Percentiles rank a stretch among this genome's conserved stretches.
These are phyloP conservation scores for Pseudevernia furfuracea DNA, from an alignment of 495 filamentous ascomycete genomes.

Conservation along the genomic window DNA sequence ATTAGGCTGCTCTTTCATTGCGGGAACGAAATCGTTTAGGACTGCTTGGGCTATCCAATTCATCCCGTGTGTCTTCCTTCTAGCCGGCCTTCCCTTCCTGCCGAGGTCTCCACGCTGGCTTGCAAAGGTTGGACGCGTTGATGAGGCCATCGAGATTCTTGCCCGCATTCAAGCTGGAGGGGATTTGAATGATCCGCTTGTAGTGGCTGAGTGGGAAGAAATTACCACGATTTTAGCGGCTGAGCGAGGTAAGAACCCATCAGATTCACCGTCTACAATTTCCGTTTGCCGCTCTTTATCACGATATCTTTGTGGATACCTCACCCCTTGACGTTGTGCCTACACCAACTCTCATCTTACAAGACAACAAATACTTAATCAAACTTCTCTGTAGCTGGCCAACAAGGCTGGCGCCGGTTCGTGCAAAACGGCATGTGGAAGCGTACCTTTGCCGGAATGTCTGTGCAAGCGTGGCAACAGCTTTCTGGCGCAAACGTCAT, in stretches of 20 bases:
- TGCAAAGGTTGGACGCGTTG: constrained; percentile 56
- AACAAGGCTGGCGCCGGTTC: constrained; percentile 51
- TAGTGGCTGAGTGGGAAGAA: constrained; percentile 67
- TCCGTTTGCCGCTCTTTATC: background rate
- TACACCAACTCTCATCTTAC: background rate
- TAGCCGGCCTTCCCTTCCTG: constrained; percentile 60
- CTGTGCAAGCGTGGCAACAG: constrained; percentile 67
- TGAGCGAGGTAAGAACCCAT: constrained; percentile 35
- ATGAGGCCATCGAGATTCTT: constrained; percentile 61
- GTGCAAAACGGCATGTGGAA: constrained; percentile 61
- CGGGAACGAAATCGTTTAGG: constrained; percentile 57
- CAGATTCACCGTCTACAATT: background rate
- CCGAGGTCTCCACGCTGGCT: constrained; percentile 69
- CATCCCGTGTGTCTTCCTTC: constrained; percentile 55
- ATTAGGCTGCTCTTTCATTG: constrained; percentile 50
- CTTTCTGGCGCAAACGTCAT: constrained; percentile 60
- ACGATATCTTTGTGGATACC: background rate
- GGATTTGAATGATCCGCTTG: constrained; percentile 55
- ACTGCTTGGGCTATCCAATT: constrained; percentile 69
- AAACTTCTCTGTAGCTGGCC: constrained; percentile 18
- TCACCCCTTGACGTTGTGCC: background rate
- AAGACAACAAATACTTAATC: background rate
- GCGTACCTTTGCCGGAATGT: constrained; percentile 60
- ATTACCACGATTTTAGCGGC: constrained; percentile 54
- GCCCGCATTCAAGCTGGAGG: constrained; percentile 62